phyloP scores from a whole-genome alignment of 78 protist genomes.

The Diacronema lutheri region DNA sequence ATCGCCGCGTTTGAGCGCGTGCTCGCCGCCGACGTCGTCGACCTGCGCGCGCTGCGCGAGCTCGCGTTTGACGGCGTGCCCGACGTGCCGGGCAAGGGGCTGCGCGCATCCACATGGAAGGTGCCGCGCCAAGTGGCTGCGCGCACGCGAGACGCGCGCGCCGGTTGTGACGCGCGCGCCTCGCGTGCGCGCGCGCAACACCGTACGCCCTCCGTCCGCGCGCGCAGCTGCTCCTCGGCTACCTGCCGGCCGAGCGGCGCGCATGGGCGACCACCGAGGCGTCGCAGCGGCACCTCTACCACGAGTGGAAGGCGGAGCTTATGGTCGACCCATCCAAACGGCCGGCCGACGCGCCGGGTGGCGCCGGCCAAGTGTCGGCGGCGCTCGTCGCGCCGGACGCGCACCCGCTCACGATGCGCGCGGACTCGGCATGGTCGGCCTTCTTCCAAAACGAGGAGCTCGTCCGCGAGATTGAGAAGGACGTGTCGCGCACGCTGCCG shows the following conservation, averaged over 20 bases:
- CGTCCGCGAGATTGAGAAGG: background rate
- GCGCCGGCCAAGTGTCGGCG: background rate
- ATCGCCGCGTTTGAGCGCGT: background rate
- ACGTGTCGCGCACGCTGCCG: conserved; percentile 18
- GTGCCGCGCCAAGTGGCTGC: background rate
- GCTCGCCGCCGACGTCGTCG: background rate
- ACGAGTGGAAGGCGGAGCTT: background rate
- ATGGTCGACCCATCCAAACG: background rate
- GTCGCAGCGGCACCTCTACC: background rate
- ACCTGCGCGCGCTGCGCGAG: background rate
- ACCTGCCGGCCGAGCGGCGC: background rate
- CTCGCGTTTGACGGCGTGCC: background rate
- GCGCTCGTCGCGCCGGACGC: background rate
- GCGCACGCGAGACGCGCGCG: background rate
- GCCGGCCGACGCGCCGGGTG: background rate
- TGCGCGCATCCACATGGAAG: background rate
- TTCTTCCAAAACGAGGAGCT: background rate
- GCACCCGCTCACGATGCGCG: background rate
- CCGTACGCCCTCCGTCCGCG: too few relatives aligned
- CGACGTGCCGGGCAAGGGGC: background rate
- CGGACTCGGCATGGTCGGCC: background rate
- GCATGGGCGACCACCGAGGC: background rate
- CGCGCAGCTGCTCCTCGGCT: conserved; percentile 13
- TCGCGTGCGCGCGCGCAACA: too few relatives aligned
- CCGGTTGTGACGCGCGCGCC: background rate